Percentiles rank a stretch among this genome's conserved stretches.
These are phyloP conservation scores for Alternaria solani DNA, from an alignment of 2,329 filamentous ascomycete genomes.

Conservation along the genomic window DNA sequence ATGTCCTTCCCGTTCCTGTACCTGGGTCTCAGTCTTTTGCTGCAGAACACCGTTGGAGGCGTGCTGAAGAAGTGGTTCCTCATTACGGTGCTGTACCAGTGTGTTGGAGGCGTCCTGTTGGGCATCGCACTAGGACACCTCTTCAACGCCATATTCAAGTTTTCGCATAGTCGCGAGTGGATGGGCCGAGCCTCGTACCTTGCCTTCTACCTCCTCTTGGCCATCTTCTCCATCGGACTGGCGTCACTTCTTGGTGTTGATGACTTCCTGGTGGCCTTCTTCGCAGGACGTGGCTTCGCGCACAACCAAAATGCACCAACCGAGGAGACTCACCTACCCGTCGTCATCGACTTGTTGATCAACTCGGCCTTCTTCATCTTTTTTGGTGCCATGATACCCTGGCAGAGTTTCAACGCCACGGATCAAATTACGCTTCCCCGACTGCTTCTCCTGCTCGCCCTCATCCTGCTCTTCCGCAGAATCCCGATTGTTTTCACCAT, in stretches of 20 bases:
- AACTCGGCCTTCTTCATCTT: conserved; percentile 66
- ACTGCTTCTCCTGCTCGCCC: conserved; percentile 56
- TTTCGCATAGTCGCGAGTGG: conserved; percentile 56
- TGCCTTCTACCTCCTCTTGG: conserved; percentile 64
- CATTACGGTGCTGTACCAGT: conserved; percentile 65
- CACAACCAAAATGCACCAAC: conserved; percentile 63
- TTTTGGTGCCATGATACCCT: conserved; percentile 64
- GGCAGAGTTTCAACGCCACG: conserved; percentile 52
- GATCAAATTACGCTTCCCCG: conserved; percentile 53
- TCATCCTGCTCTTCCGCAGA: conserved; percentile 62
- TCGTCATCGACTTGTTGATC: conserved; percentile 64
- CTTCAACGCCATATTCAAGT: conserved; percentile 60
- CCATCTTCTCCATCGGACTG: conserved; percentile 61
- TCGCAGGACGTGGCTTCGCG: conserved; percentile 63
- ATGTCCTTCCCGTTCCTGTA: conserved; percentile 66
- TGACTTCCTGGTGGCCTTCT: conserved; percentile 66
- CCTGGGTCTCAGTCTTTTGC: conserved; percentile 58
- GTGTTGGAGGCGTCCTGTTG: conserved; percentile 57
- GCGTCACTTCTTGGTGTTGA: conserved; percentile 62
- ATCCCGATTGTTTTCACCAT: conserved; percentile 61
- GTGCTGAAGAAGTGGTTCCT: conserved; percentile 62
- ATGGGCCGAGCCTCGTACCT: conserved; percentile 61
- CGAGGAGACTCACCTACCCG: conserved; percentile 56
- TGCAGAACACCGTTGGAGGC: conserved; percentile 47
- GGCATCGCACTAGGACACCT: conserved; percentile 58